These are phyloP conservation scores for Pseudocercospora fijiensis DNA, from an alignment of 2,329 filamentous ascomycete genomes.

Conservation along the genomic window DNA sequence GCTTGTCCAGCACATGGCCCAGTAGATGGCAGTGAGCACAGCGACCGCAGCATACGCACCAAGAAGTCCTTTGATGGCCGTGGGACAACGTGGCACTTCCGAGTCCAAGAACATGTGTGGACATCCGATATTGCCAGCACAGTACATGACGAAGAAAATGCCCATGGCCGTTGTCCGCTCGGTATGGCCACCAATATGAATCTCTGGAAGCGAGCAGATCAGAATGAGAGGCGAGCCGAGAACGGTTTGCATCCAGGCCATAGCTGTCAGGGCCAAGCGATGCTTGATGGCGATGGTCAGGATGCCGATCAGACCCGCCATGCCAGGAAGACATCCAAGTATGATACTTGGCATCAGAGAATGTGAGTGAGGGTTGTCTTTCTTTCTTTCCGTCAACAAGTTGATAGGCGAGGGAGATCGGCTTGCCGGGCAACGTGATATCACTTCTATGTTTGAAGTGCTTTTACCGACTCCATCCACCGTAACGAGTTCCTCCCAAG, in stretches of 20 bases:
- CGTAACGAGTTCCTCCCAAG: too few relatives aligned
- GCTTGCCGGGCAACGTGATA: too few relatives aligned
- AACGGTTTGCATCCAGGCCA: constrained; percentile 26
- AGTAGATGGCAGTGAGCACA: constrained; percentile 13
- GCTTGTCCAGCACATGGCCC: constrained; percentile 11
- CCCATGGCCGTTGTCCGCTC: constrained; percentile 65
- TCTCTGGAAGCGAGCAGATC: constrained; percentile 21
- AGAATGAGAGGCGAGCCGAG: constrained; percentile 27
- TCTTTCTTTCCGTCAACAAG: too few relatives aligned
- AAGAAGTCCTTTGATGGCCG: constrained; percentile 40
- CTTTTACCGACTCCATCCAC: too few relatives aligned
- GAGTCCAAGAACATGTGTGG: constrained; percentile 59
- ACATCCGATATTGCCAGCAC: constrained; percentile 65
- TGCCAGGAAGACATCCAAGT: constrained; percentile 21
- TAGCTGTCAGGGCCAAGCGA: constrained; percentile 22
- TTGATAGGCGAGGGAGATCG: too few relatives aligned
- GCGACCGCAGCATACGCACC: constrained; percentile 19
- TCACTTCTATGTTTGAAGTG: too few relatives aligned
- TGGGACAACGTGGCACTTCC: constrained; percentile 59
- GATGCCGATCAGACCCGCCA: constrained; percentile 28
- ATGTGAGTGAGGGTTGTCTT: too few relatives aligned
- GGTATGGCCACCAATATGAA: constrained; percentile 52
- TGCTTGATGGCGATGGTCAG: constrained; percentile 23
- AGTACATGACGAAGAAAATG: constrained; percentile 61
- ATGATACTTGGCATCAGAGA: constrained; percentile 21